Evolutionary conservation across 108 stramenopile genomes (phyloP), one percentile per base, ranked within the genome.

Genomic region (Cyclotella choctawhatcheeana): DNA sequence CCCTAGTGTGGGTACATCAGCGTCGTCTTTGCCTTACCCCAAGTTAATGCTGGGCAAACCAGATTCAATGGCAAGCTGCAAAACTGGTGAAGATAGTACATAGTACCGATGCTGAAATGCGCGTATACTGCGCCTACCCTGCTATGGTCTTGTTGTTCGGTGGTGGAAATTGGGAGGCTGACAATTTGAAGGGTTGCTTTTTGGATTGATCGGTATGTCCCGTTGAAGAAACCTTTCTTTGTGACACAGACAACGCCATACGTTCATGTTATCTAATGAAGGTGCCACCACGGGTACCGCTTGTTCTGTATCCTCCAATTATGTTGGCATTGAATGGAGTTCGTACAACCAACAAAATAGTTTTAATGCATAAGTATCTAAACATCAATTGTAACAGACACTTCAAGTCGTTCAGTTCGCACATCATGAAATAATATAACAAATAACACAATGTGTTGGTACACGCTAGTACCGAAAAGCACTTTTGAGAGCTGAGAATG

Each of bases 61-160:
- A 3, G 86, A 86, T 51, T 65, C 77, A 18, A 88, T 98, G 66
- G 93, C 96, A 27, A 76, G 62, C 33, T 89, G 84, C 25, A 82
- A 65, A 6, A 91, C 94, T 5, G 89, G 93, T 10, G 90, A 93
- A 31, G 86, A 90, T 47, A 88, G 85, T 43, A 86, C 84, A 5
- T n/a, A n/a, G n/a, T n/a, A n/a, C n/a, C n/a, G 97, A 96, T 56
- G 96, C 92, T 24, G 97, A 99, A 77, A 91, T 98, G 87, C 67
- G 94, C 40, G 90, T 95, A 8, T 96, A 93, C 51, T 99, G 99
- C 54, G 99, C 99, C 0, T 99, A 97, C 69, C 99, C 99, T n/a
- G 99, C 97, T 13, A 96, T 99, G 8, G 89, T 93, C 6, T 73
- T 96, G 14, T 82, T 96, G 47, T 77, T 98, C 64, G 97, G 97